Base-by-base conservation (phyloP, 2,329 filamentous ascomycete species). In the Stachybotrys echinatus region DNA sequence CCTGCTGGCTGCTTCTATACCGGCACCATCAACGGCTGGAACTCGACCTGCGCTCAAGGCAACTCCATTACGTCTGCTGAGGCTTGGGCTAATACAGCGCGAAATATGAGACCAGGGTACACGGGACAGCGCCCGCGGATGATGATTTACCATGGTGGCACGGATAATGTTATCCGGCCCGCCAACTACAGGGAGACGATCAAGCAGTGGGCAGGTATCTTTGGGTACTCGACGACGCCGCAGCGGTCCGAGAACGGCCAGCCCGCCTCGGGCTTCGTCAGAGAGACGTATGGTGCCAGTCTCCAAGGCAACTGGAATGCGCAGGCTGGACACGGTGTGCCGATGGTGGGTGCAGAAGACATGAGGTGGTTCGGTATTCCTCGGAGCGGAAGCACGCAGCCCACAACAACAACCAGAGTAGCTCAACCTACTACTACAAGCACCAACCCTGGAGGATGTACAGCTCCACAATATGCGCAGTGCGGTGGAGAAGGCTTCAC, bases 141-240 rank as follows among this genome's bases (percentile, higher is more conserved):
- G 73, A 76, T 80, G 60, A 72, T 83, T 58, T 83, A 76, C 67
- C 80, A 83, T 58, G 80, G 80, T 39, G 74, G 72, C 37, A 63
- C 61, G 3, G 80, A 83, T 58, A 63, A 62, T 12, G 79, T 72
- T 1, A 67, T 83, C 10, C 66, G 69, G 47, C 74, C 74, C 17
- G 70, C 73, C 56, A 83, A 83, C 63, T 81, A 79, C 61, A 60
- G 76, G 38, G 80, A 84, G 67, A 74, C 74, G 47, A 74, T 79
- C 59, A 80, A 81, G 68, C 69, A 80, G 65, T 80, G 77, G 76
- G 71, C 74, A 0, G 72, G 69, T 18, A 71, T 81, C 2, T 72
- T 77, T 48, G 75, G 74, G 8, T 63, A 66, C 22, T 58, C 52
- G 23, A 52, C 61, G 44, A 55, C 58, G n/a, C 51, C 66, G 6